Evolutionary conservation across 495 filamentous ascomycete genomes (phyloP).

Genomic region (Saxophila tyrrhenica): DNA sequence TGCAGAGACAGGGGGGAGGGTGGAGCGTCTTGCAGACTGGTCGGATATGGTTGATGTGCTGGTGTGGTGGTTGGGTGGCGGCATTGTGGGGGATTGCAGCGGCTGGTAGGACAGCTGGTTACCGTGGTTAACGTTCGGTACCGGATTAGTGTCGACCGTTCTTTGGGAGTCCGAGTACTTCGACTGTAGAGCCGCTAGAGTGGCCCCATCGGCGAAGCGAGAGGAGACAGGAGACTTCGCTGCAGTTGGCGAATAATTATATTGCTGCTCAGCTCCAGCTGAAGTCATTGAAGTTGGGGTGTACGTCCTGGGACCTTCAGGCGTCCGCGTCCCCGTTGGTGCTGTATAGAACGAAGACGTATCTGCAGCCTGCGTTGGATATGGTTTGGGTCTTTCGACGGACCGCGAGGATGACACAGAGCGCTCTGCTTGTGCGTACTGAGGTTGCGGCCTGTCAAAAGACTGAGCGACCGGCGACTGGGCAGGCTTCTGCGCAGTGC

Average conservation of each 20-base stretch:
- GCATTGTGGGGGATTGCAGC: not conserved
- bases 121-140: not conserved
- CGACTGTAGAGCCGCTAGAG: not conserved
- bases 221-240: not conserved
- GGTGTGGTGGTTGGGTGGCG: not conserved
- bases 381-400: not conserved
- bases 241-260: not conserved
- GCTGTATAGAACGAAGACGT: not conserved
- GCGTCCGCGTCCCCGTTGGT: no score
- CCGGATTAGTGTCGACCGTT: not conserved
- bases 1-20: conserved; percentile 37
- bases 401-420: not conserved
- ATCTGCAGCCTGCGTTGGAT: not conserved
- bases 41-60: not conserved
- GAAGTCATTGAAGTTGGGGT: not conserved
- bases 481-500: not conserved
- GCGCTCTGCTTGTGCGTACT: not conserved
- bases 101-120: not conserved
- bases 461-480: not conserved
- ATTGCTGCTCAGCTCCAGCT: not conserved
- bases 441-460: not conserved
- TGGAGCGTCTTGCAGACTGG: not conserved
- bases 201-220: not conserved
- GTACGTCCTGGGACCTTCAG: not conserved
- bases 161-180: not conserved